A percentile compares a stretch with the other conserved stretches of the same genome.
These are phyloP conservation scores for Corymbia maculata DNA, from an alignment of 345 rosid genomes.

Conservation along the genomic window DNA sequence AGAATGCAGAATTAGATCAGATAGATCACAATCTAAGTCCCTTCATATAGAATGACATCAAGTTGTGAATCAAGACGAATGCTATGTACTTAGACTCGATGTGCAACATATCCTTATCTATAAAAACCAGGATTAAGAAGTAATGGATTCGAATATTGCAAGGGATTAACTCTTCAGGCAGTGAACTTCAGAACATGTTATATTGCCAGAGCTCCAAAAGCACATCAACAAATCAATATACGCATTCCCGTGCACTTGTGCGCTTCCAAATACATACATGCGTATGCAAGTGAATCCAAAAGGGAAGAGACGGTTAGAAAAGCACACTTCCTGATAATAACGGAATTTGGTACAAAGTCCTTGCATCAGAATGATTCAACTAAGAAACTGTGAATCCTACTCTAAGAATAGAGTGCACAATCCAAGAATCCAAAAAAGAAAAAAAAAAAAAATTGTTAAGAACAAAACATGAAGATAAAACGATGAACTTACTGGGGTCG, in stretches of 20 bases:
- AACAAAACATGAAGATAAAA: not conserved
- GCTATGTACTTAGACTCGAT: not conserved
- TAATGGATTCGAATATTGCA: not conserved
- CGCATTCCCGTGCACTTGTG: not conserved
- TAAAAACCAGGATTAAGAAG: not conserved
- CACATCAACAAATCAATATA: not conserved
- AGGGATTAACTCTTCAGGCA: not conserved
- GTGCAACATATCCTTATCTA: not conserved
- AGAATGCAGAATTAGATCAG: not conserved
- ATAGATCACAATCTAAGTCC: not conserved
- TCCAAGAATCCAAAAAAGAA: too few relatives aligned
- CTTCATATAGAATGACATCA: not conserved
- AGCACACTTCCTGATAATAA: not conserved
- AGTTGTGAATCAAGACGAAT: not conserved
- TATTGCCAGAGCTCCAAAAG: not conserved
- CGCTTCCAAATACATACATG: not conserved
- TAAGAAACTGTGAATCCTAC: not conserved
- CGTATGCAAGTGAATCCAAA: not conserved
- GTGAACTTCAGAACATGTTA: not conserved
- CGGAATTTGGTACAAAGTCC: not conserved
- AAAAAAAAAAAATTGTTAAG: too few relatives aligned
- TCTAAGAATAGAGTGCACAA: not conserved
- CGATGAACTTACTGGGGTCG: constrained; percentile 8
- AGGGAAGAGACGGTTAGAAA: not conserved
- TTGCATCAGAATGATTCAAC: not conserved